Evolutionary conservation across 2,329 filamentous ascomycete species (phyloP).

Genomic region (Diplodia scrobiculata): DNA sequence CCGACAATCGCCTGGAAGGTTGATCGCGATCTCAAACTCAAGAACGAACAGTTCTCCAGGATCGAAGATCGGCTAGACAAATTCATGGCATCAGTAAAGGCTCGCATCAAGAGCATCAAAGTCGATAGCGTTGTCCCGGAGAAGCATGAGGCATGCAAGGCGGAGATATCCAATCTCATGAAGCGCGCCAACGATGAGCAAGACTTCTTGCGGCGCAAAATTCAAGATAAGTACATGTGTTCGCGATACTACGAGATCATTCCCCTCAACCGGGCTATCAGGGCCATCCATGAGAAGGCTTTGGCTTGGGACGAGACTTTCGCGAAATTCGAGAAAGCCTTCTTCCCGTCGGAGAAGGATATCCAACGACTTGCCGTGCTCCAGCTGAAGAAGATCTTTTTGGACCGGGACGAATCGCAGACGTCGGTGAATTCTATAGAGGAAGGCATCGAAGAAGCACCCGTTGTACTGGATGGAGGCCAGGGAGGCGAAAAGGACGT

Average conservation of each 20-base stretch:
- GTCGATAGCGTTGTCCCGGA: slow-evolving; percentile 88
- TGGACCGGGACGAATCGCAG: slow-evolving; percentile 79
- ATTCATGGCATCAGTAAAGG: slow-evolving; percentile 85
- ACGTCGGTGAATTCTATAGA: slow-evolving; percentile 72
- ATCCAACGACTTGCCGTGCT: slow-evolving; percentile 88
- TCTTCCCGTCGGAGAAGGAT: slow-evolving; percentile 92
- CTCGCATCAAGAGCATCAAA: slow-evolving; percentile 82
- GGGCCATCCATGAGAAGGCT: slow-evolving; percentile 89
- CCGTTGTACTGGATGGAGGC: slow-evolving; percentile 32
- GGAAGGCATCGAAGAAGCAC: slow-evolving; percentile 57
- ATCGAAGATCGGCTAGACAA: slow-evolving; percentile 79
- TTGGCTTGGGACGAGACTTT: slow-evolving; percentile 92
- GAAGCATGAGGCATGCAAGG: slow-evolving; percentile 77
- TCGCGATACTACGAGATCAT: slow-evolving; percentile 97
- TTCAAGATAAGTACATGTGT: slow-evolving; percentile 88
- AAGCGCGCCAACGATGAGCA: slow-evolving; percentile 86
- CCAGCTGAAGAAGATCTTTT: slow-evolving; percentile 92
- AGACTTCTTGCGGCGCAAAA: slow-evolving; percentile 67
- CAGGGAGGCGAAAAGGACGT: slow-evolving; percentile 33
- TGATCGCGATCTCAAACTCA: slow-evolving; percentile 85
- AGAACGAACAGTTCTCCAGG: slow-evolving; percentile 84
- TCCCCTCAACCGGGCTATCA: slow-evolving; percentile 83
- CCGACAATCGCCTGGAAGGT: slow-evolving; percentile 96
- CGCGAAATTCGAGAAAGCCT: slow-evolving; percentile 86
- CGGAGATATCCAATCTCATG: slow-evolving; percentile 75